Evolutionary conservation across 2,329 filamentous ascomycete genomes (phyloP), one percentile per base, ranked within the genome.

Genomic region (Thermoascus crustaceus): DNA sequence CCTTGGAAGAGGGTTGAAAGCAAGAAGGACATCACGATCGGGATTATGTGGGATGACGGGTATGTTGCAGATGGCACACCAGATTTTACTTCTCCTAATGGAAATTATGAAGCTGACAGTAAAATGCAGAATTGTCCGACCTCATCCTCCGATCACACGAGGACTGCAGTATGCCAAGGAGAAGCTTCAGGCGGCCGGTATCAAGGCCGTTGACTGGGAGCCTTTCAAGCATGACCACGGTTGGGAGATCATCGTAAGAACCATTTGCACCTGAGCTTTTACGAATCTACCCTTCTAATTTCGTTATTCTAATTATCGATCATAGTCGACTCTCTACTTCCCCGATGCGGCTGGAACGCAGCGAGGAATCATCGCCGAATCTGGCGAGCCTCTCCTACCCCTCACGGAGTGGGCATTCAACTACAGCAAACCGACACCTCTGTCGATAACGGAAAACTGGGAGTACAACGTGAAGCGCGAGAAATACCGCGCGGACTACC

Each of bases 1-100:
- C 63, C 65, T 0, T 70, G 66, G 65, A 60, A 35, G 33, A 46
- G 23, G 8, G 49, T 52, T 4, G 27, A 35, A 14, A 44, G 48
- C 5, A 52, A 34, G 2, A 40, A 40, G 8, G 30, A 51, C 20
- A 49, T 60, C 18, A 56, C 54, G 1, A 41, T 85, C 35, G 80
- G 65, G 4, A 71, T 84, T 20, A 65, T 83, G 56, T 77, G 72
- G 70, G 64, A 79, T 53, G 81, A 85, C 50, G 74, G 71, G 55
- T 58, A 44, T 24, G 41, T 41, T 18, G 10, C 14, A 30, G 22
- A 26, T 13, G n/a, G n/a, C n/a, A n/a, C n/a, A n/a, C n/a, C n/a
- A n/a, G n/a, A n/a, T n/a, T n/a, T n/a, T n/a, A n/a, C n/a, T n/a
- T n/a, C n/a, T n/a, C n/a, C n/a, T n/a, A n/a, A n/a, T n/a, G n/a